Conservation (phyloP, 1,284 basidiomycete species). For the Bjerkandera adusta region DNA sequence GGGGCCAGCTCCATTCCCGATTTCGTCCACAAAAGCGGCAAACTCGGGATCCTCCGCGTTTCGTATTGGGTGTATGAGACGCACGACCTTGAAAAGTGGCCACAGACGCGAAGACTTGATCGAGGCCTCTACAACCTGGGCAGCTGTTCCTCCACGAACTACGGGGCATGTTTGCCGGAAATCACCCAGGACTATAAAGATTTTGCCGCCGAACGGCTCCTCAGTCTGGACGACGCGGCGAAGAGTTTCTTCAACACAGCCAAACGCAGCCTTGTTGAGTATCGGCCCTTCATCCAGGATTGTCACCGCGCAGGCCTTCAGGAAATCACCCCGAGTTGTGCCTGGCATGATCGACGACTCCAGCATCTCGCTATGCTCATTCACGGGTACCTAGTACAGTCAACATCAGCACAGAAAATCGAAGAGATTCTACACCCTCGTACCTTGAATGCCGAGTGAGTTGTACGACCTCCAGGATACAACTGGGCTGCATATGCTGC, state of each 20-base stretch:
- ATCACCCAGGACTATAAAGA: constrained; percentile 35
- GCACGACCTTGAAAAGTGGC: constrained; percentile 25
- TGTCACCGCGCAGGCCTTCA: constrained; percentile 28
- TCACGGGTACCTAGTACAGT: constrained; percentile 38
- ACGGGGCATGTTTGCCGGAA: constrained; percentile 40
- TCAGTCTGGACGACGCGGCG: neutral
- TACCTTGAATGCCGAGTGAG: constrained; percentile 36
- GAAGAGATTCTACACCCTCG: neutral
- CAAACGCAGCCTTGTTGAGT: constrained; percentile 34
- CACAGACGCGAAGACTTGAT: constrained; percentile 36
- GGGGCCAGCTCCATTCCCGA: constrained; percentile 36
- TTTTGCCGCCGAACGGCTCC: constrained; percentile 36
- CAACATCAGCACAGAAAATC: too few relatives aligned
- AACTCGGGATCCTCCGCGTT: constrained; percentile 36
- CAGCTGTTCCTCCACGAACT: constrained; percentile 27
- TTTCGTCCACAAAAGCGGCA: constrained; percentile 34
- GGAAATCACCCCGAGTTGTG: constrained; percentile 31
- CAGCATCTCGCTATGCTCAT: constrained; percentile 31
- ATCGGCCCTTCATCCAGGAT: constrained; percentile 41
- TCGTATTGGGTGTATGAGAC: constrained; percentile 33
- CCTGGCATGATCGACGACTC: constrained; percentile 27
- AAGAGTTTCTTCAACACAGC: constrained; percentile 32
- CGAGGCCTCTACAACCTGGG: constrained; percentile 33
- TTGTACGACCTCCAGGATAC: constrained; percentile 38
- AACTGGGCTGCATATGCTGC: constrained; percentile 38